Percentiles rank a stretch among this genome's conserved stretches.
Conservation (phyloP, 192 early-diverging fungal genomes). For the Fimicolochytrium jonesii region DNA sequence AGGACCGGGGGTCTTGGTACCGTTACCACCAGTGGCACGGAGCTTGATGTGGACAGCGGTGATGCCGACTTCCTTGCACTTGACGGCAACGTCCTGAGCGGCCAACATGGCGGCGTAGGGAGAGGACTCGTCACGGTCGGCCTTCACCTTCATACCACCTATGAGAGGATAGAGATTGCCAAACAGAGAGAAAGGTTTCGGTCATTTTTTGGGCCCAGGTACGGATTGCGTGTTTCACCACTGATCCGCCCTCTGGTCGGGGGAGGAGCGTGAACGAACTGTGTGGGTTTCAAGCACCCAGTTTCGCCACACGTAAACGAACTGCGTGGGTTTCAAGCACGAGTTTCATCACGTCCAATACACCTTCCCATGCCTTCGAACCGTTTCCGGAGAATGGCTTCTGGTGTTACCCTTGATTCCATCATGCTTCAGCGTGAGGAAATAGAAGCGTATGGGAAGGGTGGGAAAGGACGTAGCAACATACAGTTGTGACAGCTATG, state of each 20-base stretch:
- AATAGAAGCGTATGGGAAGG: no score
- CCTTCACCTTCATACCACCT: slow-evolving; percentile 99
- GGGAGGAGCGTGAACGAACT: no score
- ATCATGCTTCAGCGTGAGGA: no score
- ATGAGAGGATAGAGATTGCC: slow-evolving; percentile 10
- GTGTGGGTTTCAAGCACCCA: no score
- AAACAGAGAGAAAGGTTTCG: not conserved
- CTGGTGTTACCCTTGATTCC: no score
- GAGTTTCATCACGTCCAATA: no score
- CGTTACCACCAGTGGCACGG: slow-evolving; percentile 98
- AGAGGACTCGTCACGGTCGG: slow-evolving; percentile 99
- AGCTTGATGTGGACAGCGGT: slow-evolving; percentile 99
- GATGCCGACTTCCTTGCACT: slow-evolving; percentile 99
- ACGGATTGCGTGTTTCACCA: slow-evolving; percentile 66
- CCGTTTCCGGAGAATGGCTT: no score
- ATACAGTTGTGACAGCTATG: not conserved
- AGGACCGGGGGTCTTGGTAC: slow-evolving; percentile 95
- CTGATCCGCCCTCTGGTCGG: slow-evolving; percentile 19
- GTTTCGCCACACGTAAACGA: no score
- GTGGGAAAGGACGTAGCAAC: not conserved
- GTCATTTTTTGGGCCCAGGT: slow-evolving; percentile 4
- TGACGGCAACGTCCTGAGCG: slow-evolving; percentile 95
- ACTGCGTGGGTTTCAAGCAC: no score
- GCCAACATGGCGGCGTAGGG: slow-evolving; percentile 99
- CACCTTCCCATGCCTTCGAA: no score